Evolutionary conservation across 139 green algal genomes (phyloP).

Genomic region (Mesotaenium endlicherianum): DNA sequence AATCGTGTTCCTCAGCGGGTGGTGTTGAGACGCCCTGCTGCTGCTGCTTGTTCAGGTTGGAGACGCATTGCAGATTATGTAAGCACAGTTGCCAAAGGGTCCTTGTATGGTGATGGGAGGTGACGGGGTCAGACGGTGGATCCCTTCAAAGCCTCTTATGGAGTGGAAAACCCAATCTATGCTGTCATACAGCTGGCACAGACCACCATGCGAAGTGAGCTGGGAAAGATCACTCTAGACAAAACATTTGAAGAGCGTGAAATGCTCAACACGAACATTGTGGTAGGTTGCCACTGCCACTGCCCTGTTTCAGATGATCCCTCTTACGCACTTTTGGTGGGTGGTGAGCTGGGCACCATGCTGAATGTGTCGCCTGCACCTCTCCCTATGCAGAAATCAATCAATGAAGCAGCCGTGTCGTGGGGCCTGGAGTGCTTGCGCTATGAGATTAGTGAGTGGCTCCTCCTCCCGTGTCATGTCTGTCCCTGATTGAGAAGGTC

Average conservation of each 20-base stretch:
- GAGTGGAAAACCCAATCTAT: conserved; percentile 88
- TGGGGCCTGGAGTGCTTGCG: conserved; percentile 93
- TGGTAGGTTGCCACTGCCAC: no score
- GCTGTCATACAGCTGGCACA: conserved; percentile 93
- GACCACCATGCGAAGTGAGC: conserved; percentile 91
- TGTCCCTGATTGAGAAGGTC: not conserved
- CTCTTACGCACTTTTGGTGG: no score
- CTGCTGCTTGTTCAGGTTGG: not conserved
- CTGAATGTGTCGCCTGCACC: no score
- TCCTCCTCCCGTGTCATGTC: not conserved
- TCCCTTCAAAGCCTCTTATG: conserved; percentile 81
- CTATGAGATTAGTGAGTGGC: conserved; percentile 57
- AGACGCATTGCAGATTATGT: no score
- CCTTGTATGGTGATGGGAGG: not conserved
- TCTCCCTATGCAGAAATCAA: conserved; percentile 52
- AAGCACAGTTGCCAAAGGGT: no score
- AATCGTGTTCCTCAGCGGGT: no score
- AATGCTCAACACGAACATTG: conserved; percentile 86
- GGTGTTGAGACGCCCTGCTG: no score
- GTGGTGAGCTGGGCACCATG: no score
- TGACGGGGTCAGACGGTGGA: conserved; percentile 84
- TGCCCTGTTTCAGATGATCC: no score
- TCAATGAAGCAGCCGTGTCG: conserved; percentile 80
- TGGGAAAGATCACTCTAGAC: conserved; percentile 97
- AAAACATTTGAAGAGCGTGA: conserved; percentile 93